Percentiles rank a stretch among this genome's conserved stretches.
Evolutionary conservation across 768 basidiomycete genomes (phyloP).

Genomic region (Infundibulicybe gibba): DNA sequence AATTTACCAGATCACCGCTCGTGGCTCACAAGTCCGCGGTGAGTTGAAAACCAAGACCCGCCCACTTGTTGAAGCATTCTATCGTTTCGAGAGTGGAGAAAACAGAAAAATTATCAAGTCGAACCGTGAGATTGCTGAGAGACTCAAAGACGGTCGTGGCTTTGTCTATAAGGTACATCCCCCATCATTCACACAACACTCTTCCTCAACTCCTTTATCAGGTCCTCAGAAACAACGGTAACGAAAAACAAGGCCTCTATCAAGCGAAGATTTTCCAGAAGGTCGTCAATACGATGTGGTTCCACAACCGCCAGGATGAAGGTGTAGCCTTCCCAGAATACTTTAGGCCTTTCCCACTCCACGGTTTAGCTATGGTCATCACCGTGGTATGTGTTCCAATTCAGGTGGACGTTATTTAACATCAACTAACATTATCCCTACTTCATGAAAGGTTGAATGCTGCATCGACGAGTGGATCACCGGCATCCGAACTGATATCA

Average conservation of each 20-base stretch:
- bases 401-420: no score
- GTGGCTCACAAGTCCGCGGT: conserved; percentile 13
- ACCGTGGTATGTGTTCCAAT: conserved; percentile 3
- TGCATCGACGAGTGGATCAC: conserved; percentile 16
- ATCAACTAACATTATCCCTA: background rate
- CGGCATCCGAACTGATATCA: conserved; percentile 10
- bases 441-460: conserved; percentile 11
- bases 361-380: conserved; percentile 9
- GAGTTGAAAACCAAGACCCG: conserved; percentile 15
- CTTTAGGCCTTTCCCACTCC: conserved; percentile 12
- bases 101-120: conserved; percentile 8
- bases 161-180: background rate
- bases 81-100: conserved; percentile 9
- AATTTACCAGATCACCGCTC: conserved; percentile 10
- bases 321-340: conserved; percentile 9
- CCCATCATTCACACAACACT: no score
- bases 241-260: conserved; percentile 10
- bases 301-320: conserved; percentile 13
- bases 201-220: no score
- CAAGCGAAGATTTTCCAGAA: conserved; percentile 11
- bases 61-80: conserved; percentile 10
- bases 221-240: conserved; percentile 2
- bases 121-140: conserved; percentile 4
- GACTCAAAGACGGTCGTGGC: conserved; percentile 6
- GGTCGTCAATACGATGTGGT: conserved; percentile 15